A percentile compares a stretch with the other conserved stretches of the same genome.
These are phyloP conservation scores for Solanum habrochaites DNA, from an alignment of 257 asterid species.

Conservation along the genomic window DNA sequence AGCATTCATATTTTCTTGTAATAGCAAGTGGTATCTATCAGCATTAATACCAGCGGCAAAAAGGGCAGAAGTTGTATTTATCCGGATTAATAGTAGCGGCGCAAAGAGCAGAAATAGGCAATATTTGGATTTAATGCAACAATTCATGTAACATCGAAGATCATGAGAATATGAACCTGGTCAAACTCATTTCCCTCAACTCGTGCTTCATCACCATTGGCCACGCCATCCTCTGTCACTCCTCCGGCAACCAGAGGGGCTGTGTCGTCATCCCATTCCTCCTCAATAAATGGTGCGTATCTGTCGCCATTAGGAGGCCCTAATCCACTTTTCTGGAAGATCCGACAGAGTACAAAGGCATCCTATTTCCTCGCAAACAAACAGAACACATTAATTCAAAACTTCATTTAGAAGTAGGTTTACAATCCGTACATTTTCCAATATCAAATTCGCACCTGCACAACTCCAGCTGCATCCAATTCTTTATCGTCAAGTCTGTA, in stretches of 20 bases:
- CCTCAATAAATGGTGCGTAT: slow-evolving; percentile 92
- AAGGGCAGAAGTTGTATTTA: not conserved
- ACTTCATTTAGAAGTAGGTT: not conserved
- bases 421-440: not conserved
- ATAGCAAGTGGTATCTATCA: not conserved
- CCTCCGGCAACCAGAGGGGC: slow-evolving; percentile 52
- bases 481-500: slow-evolving; percentile 76
- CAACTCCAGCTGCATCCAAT: slow-evolving; percentile 60
- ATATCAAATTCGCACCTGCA: slow-evolving; percentile 41
- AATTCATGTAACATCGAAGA: not conserved
- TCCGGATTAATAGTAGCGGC: not conserved
- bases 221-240: slow-evolving; percentile 60
- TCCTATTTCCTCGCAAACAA: slow-evolving; percentile 57
- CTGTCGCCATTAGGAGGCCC: slow-evolving; percentile 97
- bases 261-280: slow-evolving; percentile 83
- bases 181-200: slow-evolving; percentile 34
- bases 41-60: not conserved
- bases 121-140: not conserved
- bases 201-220: slow-evolving; percentile 61
- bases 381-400: slow-evolving; percentile 14
- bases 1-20: not conserved
- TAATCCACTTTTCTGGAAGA: slow-evolving; percentile 88
- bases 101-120: not conserved
- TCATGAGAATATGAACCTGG: slow-evolving; percentile 37
- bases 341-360: slow-evolving; percentile 89